Conservation (phyloP, 1,284 basidiomycete species). For the Amylostereum areolatum region DNA sequence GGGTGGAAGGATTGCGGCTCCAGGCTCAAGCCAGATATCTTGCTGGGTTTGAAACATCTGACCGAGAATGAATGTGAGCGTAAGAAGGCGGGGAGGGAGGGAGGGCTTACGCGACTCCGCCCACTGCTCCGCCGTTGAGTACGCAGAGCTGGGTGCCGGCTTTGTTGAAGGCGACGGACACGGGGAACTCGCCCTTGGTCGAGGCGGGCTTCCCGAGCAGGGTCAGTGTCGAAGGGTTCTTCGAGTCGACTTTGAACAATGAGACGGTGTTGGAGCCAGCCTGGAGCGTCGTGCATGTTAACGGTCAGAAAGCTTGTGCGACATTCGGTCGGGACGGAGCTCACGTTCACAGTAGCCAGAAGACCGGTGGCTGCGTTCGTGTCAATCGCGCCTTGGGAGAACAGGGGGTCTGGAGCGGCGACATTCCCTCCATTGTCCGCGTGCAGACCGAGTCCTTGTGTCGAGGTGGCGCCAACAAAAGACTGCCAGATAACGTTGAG, state of each 20-base stretch:
- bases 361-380: neutral
- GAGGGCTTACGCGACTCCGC: neutral
- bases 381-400: neutral
- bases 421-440: no score
- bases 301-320: neutral
- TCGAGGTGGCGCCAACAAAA: no score
- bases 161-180: neutral
- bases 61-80: neutral
- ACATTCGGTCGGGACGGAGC: neutral
- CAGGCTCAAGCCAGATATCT: neutral
- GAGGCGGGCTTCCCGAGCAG: neutral
- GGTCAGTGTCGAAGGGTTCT: neutral
- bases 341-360: neutral
- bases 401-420: neutral
- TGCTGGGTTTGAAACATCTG: neutral
- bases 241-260: neutral
- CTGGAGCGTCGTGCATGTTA: neutral
- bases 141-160: neutral
- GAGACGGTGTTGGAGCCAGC: neutral
- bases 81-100: neutral
- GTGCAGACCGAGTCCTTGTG: no score
- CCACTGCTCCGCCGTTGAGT: neutral
- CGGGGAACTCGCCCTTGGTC: neutral
- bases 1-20: neutral
- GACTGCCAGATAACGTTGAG: no score